Conservation (phyloP, 1,284 basidiomycete species). For the Austropuccinia psidii region DNA sequence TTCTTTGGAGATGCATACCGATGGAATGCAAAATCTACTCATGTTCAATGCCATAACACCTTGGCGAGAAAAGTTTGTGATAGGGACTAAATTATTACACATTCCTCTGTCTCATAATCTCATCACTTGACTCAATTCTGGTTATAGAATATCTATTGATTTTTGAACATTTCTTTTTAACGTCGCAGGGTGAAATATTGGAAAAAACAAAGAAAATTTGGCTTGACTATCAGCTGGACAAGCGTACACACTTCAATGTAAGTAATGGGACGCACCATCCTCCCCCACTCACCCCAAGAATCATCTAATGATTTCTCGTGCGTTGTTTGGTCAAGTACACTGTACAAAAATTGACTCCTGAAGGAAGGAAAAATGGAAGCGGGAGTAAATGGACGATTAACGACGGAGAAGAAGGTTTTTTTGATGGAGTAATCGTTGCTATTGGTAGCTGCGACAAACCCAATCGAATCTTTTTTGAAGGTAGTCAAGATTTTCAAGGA, state of each 20-base stretch:
- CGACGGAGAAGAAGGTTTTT: slow-evolving; percentile 14
- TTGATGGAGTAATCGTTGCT: slow-evolving; percentile 32
- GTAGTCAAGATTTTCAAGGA: slow-evolving; percentile 12
- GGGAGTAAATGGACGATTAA: slow-evolving; percentile 23
- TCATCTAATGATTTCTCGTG: neutral
- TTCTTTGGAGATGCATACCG: too few species aligned
- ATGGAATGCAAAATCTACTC: too few species aligned
- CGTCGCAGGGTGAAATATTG: slow-evolving; percentile 18
- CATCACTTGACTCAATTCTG: too few species aligned
- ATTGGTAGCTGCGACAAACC: slow-evolving; percentile 24
- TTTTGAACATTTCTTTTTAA: too few species aligned
- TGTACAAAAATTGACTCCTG: slow-evolving; percentile 3
- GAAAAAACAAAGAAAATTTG: slow-evolving; percentile 14
- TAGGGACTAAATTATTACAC: too few species aligned
- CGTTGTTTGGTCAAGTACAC: neutral
- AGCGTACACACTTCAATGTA: slow-evolving; percentile 22
- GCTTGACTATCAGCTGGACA: slow-evolving; percentile 19
- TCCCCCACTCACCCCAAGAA: neutral
- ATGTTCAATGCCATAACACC: too few species aligned
- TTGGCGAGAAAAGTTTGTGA: too few species aligned
- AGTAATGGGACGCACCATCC: neutral
- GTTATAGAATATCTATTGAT: too few species aligned
- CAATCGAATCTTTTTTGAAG: neutral
- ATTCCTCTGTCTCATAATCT: too few species aligned
- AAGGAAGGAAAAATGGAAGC: neutral